Evolutionary conservation across 306 rosid genomes (phyloP).

Genomic region (Cicer arietinum): DNA sequence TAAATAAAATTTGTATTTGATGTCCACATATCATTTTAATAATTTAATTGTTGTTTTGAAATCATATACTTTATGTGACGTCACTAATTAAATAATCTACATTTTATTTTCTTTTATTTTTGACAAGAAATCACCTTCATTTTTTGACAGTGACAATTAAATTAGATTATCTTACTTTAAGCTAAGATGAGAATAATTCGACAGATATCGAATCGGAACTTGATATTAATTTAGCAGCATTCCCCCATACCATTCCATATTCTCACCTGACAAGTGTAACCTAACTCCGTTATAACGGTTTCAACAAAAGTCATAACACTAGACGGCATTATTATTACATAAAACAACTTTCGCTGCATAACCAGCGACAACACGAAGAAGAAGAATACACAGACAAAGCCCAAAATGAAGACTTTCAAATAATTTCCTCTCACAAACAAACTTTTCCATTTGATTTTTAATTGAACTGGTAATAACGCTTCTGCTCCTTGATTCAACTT

Average conservation of each 20-base stretch:
- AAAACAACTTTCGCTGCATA: conserved; percentile 15
- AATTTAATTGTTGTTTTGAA: no score
- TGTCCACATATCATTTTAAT: no score
- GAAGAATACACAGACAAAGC: conserved; percentile 7
- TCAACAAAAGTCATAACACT: conserved; percentile 24
- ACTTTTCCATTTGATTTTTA: not conserved
- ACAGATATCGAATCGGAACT: not conserved
- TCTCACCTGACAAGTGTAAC: conserved; percentile 2
- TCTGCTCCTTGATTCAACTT: not conserved
- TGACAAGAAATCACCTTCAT: no score
- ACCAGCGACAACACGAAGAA: not conserved
- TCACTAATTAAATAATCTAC: no score
- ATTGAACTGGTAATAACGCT: conserved; percentile 33
- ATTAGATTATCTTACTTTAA: no score
- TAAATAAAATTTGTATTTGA: no score
- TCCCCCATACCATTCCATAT: not conserved
- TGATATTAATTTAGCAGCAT: not conserved
- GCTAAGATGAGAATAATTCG: not conserved
- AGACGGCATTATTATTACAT: conserved; percentile 38
- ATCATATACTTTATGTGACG: no score
- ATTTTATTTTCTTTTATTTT: no score
- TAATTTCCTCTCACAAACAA: not conserved
- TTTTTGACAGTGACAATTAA: no score
- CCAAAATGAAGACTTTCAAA: conserved; percentile 22
- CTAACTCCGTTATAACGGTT: conserved; percentile 50